A percentile compares a stretch with the other conserved stretches of the same genome.
Conservation (phyloP, 78 protist genomes). For the Ministeria vibrans region DNA sequence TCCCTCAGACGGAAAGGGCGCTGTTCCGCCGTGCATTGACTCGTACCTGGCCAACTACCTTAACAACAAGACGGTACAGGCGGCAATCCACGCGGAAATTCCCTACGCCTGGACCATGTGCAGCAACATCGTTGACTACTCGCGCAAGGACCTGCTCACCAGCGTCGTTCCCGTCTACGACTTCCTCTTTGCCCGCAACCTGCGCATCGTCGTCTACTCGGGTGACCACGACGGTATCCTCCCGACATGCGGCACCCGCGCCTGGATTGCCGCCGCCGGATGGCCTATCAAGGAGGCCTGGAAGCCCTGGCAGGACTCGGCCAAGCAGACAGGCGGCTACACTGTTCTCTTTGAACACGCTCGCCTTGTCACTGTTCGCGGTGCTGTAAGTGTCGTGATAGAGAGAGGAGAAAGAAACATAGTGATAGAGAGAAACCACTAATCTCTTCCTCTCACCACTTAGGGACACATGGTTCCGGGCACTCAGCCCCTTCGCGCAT, state of each 20-base stretch:
- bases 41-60: neutral
- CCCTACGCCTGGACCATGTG: conserved; percentile 12
- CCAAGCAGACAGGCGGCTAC: neutral
- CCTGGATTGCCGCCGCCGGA: neutral
- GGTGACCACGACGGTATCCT: conserved; percentile 29
- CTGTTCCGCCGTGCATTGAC: neutral
- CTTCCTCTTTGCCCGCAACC: neutral
- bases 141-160: conserved; percentile 1
- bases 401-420: too few relatives aligned
- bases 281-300: neutral
- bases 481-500: neutral
- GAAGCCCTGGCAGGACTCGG: neutral
- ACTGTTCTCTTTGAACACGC: neutral
- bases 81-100: conserved; percentile 20
- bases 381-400: too few relatives aligned
- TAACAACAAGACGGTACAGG: conserved; percentile 19
- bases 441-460: neutral
- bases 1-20: too few relatives aligned
- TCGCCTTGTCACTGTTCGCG: neutral
- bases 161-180: conserved; percentile 18
- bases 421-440: neutral
- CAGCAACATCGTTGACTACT: conserved; percentile 12
- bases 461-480: neutral
- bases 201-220: conserved; percentile 14
- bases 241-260: conserved; percentile 17